phyloP scores from a whole-genome alignment of 2,329 filamentous ascomycete genomes.

The Pseudopithomyces maydicus region DNA sequence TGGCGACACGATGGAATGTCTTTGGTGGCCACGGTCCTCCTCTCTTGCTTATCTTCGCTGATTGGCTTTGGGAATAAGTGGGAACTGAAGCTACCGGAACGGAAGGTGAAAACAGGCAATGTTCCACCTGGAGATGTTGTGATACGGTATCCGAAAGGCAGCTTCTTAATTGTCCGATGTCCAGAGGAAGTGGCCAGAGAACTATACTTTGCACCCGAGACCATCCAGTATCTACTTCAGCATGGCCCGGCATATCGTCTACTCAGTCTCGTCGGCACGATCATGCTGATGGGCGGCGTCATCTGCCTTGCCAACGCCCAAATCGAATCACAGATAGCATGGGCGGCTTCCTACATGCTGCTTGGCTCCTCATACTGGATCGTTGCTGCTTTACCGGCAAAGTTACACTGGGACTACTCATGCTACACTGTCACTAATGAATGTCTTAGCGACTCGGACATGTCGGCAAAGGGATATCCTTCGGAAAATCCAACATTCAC shows the following conservation, averaged over 20 bases:
- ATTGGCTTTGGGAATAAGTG: constrained; percentile 58
- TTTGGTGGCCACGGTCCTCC: constrained; percentile 52
- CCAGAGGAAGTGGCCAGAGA: constrained; percentile 57
- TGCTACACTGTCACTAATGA: constrained; percentile 50
- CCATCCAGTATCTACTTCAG: constrained; percentile 53
- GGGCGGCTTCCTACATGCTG: constrained; percentile 56
- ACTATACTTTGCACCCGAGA: constrained; percentile 58
- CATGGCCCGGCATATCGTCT: constrained; percentile 50
- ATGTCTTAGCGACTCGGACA: constrained; percentile 40
- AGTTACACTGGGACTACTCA: constrained; percentile 55
- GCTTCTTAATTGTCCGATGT: constrained; percentile 56
- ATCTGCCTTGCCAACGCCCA: constrained; percentile 57
- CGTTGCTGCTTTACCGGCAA: constrained; percentile 54
- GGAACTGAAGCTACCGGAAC: constrained; percentile 50
- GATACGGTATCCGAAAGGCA: constrained; percentile 57
- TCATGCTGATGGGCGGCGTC: constrained; percentile 59
- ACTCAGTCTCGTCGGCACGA: constrained; percentile 55
- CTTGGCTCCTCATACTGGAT: constrained; percentile 58
- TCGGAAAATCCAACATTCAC: constrained; percentile 49
- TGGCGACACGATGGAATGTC: constrained; percentile 56
- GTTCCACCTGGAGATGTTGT: constrained; percentile 53
- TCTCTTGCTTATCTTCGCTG: constrained; percentile 56
- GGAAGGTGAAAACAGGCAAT: constrained; percentile 33
- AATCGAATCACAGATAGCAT: constrained; percentile 54
- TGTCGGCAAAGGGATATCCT: constrained; percentile 36